A percentile compares a stretch with the other conserved stretches of the same genome.
phyloP scores from a whole-genome alignment of 2,329 filamentous ascomycete genomes.

The Mollisiaceae sp. region DNA sequence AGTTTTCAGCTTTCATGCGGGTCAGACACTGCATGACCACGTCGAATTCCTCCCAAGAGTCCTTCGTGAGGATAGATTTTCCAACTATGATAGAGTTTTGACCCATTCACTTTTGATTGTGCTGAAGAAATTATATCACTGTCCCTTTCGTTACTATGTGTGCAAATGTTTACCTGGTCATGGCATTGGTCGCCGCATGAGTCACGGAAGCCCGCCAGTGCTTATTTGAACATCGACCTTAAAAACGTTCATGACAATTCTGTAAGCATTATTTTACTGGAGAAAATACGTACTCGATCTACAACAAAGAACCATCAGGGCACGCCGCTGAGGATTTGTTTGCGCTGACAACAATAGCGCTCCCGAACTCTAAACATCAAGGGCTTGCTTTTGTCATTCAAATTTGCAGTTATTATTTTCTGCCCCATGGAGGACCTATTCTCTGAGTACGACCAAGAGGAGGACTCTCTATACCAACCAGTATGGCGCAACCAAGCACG shows the following conservation, averaged over 20 bases:
- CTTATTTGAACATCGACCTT: neutral
- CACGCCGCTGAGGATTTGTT: neutral
- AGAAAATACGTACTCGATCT: neutral
- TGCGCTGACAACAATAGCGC: too few relatives aligned
- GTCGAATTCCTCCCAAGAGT: too few relatives aligned
- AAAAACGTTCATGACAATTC: neutral
- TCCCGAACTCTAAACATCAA: too few relatives aligned
- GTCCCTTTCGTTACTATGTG: neutral
- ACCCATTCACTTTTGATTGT: too few relatives aligned
- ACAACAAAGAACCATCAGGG: neutral
- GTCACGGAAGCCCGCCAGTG: neutral
- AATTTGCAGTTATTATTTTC: neutral
- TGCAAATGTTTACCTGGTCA: neutral
- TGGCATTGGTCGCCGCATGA: neutral
- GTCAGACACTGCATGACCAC: too few relatives aligned
- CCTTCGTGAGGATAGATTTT: too few relatives aligned
- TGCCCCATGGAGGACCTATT: neutral
- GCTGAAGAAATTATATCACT: constrained; percentile 12
- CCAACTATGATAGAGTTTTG: too few relatives aligned
- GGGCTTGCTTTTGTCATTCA: neutral
- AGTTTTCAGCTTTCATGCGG: too few relatives aligned
- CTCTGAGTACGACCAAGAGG: neutral
- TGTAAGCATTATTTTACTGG: neutral
- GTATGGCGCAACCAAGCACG: constrained; percentile 9
- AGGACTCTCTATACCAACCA: constrained; percentile 10